These are phyloP conservation scores for Candida corydali DNA, from an alignment of 805 yeast genomes.

Conservation along the genomic window DNA sequence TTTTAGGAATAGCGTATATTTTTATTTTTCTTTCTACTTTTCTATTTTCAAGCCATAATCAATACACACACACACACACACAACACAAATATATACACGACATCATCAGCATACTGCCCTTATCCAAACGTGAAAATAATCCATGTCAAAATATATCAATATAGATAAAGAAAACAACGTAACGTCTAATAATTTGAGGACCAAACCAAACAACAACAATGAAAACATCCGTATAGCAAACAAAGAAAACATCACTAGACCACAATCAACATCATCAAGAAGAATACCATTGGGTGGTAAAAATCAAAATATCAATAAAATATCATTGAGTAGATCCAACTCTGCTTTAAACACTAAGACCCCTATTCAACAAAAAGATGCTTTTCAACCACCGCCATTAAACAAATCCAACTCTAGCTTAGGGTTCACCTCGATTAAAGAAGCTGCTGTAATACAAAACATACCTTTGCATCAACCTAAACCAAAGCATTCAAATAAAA, in stretches of 20 bases:
- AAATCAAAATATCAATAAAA: constrained; percentile 26
- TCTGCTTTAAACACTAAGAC: constrained; percentile 12
- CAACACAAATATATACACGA: too few relatives aligned
- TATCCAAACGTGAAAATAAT: too few relatives aligned
- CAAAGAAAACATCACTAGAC: constrained; percentile 2
- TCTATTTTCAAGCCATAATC: too few relatives aligned
- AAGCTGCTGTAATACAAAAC: constrained; percentile 1
- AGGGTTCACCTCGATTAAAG: constrained; percentile 24
- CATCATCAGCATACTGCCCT: too few relatives aligned
- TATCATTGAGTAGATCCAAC: constrained; percentile 29
- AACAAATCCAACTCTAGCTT: constrained; percentile 33
- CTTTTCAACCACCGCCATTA: constrained; percentile 20
- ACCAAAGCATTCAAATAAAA: constrained; percentile 4
- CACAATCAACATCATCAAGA: constrained; percentile 2
- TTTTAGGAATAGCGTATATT: too few relatives aligned
- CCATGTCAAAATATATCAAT: background rate
- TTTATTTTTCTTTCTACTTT: too few relatives aligned
- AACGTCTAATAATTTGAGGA: background rate
- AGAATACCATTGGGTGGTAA: constrained; percentile 41
- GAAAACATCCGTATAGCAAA: constrained; percentile 6
- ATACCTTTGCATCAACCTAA: constrained; percentile 2
- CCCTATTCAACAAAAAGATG: background rate
- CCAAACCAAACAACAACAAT: background rate
- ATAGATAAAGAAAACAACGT: constrained; percentile 6
- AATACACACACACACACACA: too few relatives aligned